These are phyloP conservation scores for Gnetum montanum DNA, from an alignment of 75 land plant genomes.

Conservation along the genomic window DNA sequence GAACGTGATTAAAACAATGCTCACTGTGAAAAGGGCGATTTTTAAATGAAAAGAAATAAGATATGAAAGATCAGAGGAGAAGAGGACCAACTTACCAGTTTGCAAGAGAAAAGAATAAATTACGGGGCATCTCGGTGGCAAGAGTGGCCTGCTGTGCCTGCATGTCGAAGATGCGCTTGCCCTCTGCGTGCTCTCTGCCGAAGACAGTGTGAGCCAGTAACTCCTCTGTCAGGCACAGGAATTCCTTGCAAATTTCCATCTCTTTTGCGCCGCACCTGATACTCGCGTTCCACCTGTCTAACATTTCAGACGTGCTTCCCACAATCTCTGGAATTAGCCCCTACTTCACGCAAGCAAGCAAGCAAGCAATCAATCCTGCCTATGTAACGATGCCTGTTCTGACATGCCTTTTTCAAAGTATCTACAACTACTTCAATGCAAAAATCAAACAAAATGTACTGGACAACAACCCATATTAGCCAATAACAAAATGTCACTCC, in stretches of 20 bases:
- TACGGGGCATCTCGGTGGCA: neutral
- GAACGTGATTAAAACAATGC: no score
- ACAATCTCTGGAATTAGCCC: constrained; percentile 1
- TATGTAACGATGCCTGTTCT: no score
- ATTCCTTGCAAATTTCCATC: constrained; percentile 28
- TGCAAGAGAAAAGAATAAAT: neutral
- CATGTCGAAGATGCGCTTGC: constrained; percentile 20
- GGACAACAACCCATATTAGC: no score
- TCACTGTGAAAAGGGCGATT: no score
- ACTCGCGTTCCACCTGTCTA: constrained; percentile 28
- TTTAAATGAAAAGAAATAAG: no score
- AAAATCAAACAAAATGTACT: no score
- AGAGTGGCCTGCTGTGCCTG: constrained; percentile 12
- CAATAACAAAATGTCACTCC: no score
- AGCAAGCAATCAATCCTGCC: no score
- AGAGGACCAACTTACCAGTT: neutral
- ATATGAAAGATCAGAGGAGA: no score
- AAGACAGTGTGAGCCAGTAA: constrained; percentile 28
- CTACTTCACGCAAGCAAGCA: no score
- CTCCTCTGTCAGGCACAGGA: constrained; percentile 22
- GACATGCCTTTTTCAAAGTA: no score
- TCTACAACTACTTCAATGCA: no score
- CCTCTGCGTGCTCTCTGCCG: constrained; percentile 33
- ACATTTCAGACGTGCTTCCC: constrained; percentile 4
- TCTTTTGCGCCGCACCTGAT: constrained; percentile 17